Percentiles rank a stretch among this genome's conserved stretches.
These are phyloP conservation scores for Maudiozyma saulgeensis DNA, from an alignment of 805 yeast genomes.

Conservation along the genomic window DNA sequence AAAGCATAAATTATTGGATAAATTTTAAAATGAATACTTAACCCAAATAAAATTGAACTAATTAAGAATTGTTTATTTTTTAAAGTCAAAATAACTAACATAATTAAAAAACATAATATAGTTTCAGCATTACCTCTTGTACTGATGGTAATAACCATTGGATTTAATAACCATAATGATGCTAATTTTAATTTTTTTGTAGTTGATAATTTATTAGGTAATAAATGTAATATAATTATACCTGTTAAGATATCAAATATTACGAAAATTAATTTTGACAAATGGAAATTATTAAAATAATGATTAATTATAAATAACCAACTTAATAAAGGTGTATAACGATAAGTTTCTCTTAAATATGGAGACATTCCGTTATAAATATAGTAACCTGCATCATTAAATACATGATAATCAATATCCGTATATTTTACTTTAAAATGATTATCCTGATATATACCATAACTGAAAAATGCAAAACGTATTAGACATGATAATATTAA, in stretches of 20 bases:
- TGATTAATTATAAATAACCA: constrained; percentile 71
- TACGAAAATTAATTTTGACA: constrained; percentile 75
- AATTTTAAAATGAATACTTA: constrained; percentile 80
- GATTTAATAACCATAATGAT: constrained; percentile 76
- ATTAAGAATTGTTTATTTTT: constrained; percentile 23
- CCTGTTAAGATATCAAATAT: constrained; percentile 79
- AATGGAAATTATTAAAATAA: constrained; percentile 41
- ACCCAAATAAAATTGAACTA: constrained; percentile 51
- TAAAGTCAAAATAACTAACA: constrained; percentile 46
- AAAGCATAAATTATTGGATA: constrained; percentile 78
- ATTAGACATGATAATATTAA: constrained; percentile 22
- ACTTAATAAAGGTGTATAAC: constrained; percentile 86
- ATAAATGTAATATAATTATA: constrained; percentile 38
- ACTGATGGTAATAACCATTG: constrained; percentile 88
- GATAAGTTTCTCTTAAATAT: constrained; percentile 73
- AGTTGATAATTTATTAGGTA: constrained; percentile 17
- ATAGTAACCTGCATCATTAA: constrained; percentile 80
- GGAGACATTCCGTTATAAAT: constrained; percentile 59
- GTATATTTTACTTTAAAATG: constrained; percentile 77
- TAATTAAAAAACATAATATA: constrained; percentile 65
- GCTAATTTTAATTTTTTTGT: constrained; percentile 9
- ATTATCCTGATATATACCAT: constrained; percentile 81
- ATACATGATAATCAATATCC: constrained; percentile 88
- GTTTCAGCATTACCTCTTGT: constrained; percentile 94
- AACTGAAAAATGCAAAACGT: constrained; percentile 57